Conservation (phyloP, 257 asterid species). For the Solanum paucissectum region DNA sequence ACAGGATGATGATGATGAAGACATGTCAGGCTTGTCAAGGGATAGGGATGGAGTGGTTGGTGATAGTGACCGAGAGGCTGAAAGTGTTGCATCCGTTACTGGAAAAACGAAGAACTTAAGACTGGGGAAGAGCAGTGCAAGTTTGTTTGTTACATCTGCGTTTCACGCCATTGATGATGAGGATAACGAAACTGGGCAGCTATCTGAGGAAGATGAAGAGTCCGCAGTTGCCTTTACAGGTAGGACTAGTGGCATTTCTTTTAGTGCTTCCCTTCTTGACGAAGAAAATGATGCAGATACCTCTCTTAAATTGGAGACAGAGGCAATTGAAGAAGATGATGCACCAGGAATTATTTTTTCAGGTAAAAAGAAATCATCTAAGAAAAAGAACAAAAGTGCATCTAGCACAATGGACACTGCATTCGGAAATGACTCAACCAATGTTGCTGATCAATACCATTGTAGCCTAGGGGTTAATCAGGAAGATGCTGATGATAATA, state of each 20-base stretch:
- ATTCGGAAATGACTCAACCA: constrained; percentile 6
- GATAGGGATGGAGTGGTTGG: neutral
- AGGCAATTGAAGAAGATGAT: constrained; percentile 36
- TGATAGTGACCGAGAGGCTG: constrained; percentile 13
- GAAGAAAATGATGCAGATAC: constrained; percentile 35
- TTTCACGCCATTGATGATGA: constrained; percentile 18
- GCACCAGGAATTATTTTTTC: constrained; percentile 31
- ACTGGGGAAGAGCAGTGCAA: constrained; percentile 24
- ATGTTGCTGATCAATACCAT: constrained; percentile 9
- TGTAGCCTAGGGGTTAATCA: neutral
- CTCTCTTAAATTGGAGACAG: constrained; percentile 21
- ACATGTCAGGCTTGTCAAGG: constrained; percentile 5
- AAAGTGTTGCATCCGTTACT: constrained; percentile 4
- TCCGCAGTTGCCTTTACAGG: constrained; percentile 44
- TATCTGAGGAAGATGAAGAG: constrained; percentile 32
- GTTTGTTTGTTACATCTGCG: constrained; percentile 9
- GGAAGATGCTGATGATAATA: neutral
- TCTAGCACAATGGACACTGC: constrained; percentile 23
- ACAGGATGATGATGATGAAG: constrained; percentile 36
- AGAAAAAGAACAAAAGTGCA: constrained; percentile 42
- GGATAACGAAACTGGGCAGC: constrained; percentile 17
- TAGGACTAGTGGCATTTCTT: constrained; percentile 14
- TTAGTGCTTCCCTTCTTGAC: neutral
- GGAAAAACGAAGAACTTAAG: constrained; percentile 34
- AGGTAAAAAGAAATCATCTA: constrained; percentile 83